A percentile compares a stretch with the other conserved stretches of the same genome.
phyloP scores from a whole-genome alignment of 2,329 filamentous ascomycete genomes.

The Nakataea oryzae region DNA sequence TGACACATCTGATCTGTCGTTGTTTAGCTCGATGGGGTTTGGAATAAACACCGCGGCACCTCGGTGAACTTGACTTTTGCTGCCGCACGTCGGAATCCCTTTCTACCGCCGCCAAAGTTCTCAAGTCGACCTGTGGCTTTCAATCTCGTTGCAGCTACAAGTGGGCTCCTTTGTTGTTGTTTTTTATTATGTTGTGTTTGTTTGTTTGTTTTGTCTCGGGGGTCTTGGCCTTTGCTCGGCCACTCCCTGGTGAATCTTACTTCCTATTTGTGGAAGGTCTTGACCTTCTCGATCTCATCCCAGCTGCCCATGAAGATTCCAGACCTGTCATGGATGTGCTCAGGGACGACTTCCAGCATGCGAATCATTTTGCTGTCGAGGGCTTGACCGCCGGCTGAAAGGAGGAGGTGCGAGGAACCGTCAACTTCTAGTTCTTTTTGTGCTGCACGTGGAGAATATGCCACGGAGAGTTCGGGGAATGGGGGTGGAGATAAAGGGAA shows the following conservation, averaged over 20 bases:
- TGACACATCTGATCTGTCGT: too few species aligned
- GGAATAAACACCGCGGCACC: too few species aligned
- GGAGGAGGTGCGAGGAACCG: slow-evolving; percentile 1
- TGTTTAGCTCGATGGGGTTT: too few species aligned
- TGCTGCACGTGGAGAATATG: too few species aligned
- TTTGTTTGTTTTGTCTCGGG: neutral
- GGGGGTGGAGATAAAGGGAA: neutral
- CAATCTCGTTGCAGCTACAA: neutral
- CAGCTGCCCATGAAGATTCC: slow-evolving; percentile 95
- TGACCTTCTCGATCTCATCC: slow-evolving; percentile 93
- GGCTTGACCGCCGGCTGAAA: slow-evolving; percentile 79
- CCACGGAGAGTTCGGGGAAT: neutral
- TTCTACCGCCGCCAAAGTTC: too few species aligned
- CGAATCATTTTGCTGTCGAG: slow-evolving; percentile 84
- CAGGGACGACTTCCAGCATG: slow-evolving; percentile 81
- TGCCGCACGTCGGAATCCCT: too few species aligned
- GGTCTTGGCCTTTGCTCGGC: neutral
- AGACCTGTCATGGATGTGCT: slow-evolving; percentile 88
- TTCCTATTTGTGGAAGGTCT: slow-evolving; percentile 58
- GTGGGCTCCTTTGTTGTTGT: neutral
- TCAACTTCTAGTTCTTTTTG: neutral
- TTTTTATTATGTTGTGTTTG: neutral
- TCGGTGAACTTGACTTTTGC: too few species aligned
- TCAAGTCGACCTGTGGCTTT: neutral
- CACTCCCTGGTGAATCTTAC: neutral